phyloP scores from a whole-genome alignment of 1,284 basidiomycete species.

The Marasmius oreades region DNA sequence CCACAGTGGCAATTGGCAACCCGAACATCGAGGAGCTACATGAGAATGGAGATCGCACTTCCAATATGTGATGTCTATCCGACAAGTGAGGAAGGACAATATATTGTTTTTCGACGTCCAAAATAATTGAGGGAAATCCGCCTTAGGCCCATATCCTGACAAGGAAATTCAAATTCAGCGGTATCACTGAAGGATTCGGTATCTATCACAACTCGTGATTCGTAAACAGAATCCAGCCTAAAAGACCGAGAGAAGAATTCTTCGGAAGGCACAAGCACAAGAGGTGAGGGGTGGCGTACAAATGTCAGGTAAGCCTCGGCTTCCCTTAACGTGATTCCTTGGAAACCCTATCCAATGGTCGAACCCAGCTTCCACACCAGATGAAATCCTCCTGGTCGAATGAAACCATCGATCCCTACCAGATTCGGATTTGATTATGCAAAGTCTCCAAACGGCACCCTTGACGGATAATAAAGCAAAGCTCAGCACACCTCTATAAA shows the following conservation, averaged over 20 bases:
- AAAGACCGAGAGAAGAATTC: slow-evolving; percentile 5
- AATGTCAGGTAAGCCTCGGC: slow-evolving; percentile 29
- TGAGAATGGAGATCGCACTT: not conserved
- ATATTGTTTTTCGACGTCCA: not conserved
- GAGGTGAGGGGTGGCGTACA: slow-evolving; percentile 17
- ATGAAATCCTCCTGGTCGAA: slow-evolving; percentile 25
- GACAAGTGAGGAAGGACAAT: not conserved
- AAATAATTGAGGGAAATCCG: not conserved
- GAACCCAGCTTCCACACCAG: slow-evolving; percentile 21
- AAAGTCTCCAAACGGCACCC: slow-evolving; percentile 23
- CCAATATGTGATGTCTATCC: not conserved
- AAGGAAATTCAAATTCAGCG: not conserved
- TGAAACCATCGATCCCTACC: slow-evolving; percentile 32
- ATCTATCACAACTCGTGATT: slow-evolving; percentile 2
- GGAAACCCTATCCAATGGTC: slow-evolving; percentile 35
- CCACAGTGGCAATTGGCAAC: not conserved
- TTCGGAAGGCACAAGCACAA: slow-evolving; percentile 4
- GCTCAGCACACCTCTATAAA: slow-evolving; percentile 32
- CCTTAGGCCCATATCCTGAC: not conserved
- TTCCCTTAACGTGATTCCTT: slow-evolving; percentile 37
- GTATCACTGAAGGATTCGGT: not conserved
- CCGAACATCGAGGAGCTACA: not conserved
- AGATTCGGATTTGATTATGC: slow-evolving; percentile 33
- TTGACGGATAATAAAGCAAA: slow-evolving; percentile 38
- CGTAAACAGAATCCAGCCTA: not conserved